Percentiles rank a stretch among this genome's conserved stretches.
Conservation (phyloP, 495 filamentous ascomycete species). For the Penicillium cosmopolitanum region DNA sequence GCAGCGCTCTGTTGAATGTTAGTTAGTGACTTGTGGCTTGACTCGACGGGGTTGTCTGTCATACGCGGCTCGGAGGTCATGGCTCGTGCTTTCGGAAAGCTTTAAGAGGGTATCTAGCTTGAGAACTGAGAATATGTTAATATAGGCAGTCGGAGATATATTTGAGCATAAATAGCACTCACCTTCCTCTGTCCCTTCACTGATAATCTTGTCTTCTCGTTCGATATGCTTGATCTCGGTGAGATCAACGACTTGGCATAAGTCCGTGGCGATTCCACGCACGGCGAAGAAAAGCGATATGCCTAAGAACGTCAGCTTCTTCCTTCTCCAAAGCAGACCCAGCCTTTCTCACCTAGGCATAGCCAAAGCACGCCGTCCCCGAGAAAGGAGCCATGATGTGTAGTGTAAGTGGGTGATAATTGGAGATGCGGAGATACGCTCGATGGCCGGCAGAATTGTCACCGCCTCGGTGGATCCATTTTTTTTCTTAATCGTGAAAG, state of each 20-base stretch:
- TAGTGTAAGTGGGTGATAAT: conserved; percentile 20
- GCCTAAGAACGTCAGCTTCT: conserved; percentile 32
- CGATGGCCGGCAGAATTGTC: conserved; percentile 37
- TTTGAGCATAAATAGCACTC: not conserved
- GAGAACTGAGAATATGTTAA: conserved; percentile 36
- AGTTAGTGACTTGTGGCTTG: conserved; percentile 5
- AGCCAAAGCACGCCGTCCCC: conserved; percentile 49
- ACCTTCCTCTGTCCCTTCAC: conserved; percentile 55
- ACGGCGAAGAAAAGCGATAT: conserved; percentile 51
- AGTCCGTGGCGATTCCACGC: conserved; percentile 48
- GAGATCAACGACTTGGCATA: conserved; percentile 49
- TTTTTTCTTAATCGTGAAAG: conserved; percentile 32
- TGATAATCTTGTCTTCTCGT: conserved; percentile 49
- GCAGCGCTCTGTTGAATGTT: conserved; percentile 41
- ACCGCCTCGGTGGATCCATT: conserved; percentile 34
- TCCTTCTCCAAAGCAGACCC: not conserved
- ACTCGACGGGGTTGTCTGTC: conserved; percentile 24
- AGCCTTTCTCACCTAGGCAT: conserved; percentile 40
- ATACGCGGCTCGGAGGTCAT: conserved; percentile 57
- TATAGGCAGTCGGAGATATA: not conserved
- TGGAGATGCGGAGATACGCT: conserved; percentile 36
- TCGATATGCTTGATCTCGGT: conserved; percentile 54
- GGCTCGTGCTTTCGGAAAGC: conserved; percentile 52
- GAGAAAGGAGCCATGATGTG: conserved; percentile 46
- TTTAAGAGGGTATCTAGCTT: conserved; percentile 55